Percentiles rank a stretch among this genome's conserved stretches.
phyloP scores from a whole-genome alignment of 2,329 filamentous ascomycete genomes.

The Coniochaeta sp. region DNA sequence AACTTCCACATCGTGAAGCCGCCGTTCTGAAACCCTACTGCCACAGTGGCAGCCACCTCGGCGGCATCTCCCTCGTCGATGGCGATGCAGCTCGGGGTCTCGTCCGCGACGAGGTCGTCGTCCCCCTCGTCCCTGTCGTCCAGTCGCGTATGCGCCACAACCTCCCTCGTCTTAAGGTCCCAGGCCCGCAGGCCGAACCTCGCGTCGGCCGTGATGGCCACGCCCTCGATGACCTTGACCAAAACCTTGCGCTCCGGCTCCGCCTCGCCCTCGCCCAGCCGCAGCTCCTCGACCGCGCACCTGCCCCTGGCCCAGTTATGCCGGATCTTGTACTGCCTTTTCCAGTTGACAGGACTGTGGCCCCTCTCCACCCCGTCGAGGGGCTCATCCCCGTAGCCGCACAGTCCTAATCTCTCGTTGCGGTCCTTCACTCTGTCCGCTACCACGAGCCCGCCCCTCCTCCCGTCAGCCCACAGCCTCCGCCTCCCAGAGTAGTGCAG shows the following conservation, averaged over 20 bases:
- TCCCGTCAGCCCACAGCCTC: constrained; percentile 38
- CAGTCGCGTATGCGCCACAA: constrained; percentile 46
- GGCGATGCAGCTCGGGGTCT: constrained; percentile 54
- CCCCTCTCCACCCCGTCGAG: constrained; percentile 37
- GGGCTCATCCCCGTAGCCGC: neutral
- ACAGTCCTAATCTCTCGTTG: constrained; percentile 1
- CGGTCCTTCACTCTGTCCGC: constrained; percentile 36
- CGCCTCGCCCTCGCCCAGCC: constrained; percentile 22
- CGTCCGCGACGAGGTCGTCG: constrained; percentile 6
- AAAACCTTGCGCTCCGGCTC: constrained; percentile 50
- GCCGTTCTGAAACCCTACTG: constrained; percentile 66
- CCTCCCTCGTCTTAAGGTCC: constrained; percentile 57
- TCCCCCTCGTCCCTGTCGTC: constrained; percentile 11
- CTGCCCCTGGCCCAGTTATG: constrained; percentile 87
- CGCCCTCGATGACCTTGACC: constrained; percentile 68
- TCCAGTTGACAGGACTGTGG: constrained; percentile 66
- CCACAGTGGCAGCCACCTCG: constrained; percentile 46
- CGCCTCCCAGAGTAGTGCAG: constrained; percentile 37
- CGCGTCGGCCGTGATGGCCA: constrained; percentile 70
- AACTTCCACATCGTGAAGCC: constrained; percentile 65
- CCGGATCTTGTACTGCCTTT: constrained; percentile 76
- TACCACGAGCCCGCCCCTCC: constrained; percentile 32
- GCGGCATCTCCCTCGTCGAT: constrained; percentile 47
- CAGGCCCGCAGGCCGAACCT: constrained; percentile 68
- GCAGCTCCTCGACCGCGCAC: constrained; percentile 73